phyloP scores from a whole-genome alignment of 2,329 filamentous ascomycete genomes.

The Chaetomiaceae sp. region DNA sequence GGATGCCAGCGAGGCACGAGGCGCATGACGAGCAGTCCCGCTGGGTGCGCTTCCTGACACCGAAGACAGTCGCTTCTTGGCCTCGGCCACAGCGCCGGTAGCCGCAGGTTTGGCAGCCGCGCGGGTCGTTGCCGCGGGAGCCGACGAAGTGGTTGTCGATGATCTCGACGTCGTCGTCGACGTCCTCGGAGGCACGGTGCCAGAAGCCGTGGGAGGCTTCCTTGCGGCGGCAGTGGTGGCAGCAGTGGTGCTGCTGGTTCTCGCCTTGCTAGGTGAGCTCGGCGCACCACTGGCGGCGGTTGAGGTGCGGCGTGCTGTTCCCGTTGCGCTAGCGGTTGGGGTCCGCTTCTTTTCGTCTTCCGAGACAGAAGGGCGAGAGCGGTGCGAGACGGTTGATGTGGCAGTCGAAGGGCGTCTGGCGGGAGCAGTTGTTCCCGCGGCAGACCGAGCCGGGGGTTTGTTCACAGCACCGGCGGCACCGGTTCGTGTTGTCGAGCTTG shows the following conservation, averaged over 20 bases:
- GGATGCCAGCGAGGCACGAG: conserved; percentile 37
- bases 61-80: conserved; percentile 56
- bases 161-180: conserved; percentile 32
- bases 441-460: conserved; percentile 32
- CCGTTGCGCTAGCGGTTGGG: conserved; percentile 19
- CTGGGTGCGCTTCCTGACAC: conserved; percentile 38
- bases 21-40: conserved; percentile 38
- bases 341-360: conserved; percentile 37
- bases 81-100: conserved; percentile 41
- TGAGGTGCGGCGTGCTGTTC: conserved; percentile 33
- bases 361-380: conserved; percentile 34
- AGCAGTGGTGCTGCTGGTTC: conserved; percentile 21
- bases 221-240: conserved; percentile 34
- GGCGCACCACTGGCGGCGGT: conserved; percentile 24
- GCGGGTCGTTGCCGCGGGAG: conserved; percentile 33
- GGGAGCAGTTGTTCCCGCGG: conserved; percentile 27
- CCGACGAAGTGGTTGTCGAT: conserved; percentile 37
- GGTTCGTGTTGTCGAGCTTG: conserved; percentile 29
- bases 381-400: conserved; percentile 31
- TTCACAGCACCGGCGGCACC: conserved; percentile 27
- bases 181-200: conserved; percentile 33
- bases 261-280: conserved; percentile 27
- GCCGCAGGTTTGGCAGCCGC: conserved; percentile 34
- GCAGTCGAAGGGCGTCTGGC: conserved; percentile 33
- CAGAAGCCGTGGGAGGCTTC: conserved; percentile 33